Evolutionary conservation across 2,329 filamentous ascomycete genomes (phyloP), one percentile per base, ranked within the genome.

Genomic region (Pseudogymnoascus sp.): DNA sequence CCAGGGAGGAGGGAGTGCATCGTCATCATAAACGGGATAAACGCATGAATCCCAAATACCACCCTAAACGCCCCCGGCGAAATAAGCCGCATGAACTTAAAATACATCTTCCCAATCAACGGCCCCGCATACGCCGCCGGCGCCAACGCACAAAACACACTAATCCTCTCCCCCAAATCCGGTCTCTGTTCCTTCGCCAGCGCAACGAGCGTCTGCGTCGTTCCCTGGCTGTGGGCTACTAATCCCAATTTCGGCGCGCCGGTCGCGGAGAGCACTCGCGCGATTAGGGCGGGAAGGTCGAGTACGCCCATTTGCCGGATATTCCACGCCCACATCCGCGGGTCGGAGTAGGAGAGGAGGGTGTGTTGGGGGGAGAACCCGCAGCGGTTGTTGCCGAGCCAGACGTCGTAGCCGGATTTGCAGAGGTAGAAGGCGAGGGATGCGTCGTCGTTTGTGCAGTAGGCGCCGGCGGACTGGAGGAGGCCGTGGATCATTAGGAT

Each of bases 241-340:
- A 97, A 82, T 0, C 88, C 93, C 4, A 96, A 80, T 73, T 93
- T 95, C 14, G 84, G 79, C 70, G 96, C 96, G 0, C 89, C 87
- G 0, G 93, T 97, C 76, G 96, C 89, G 40, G 81, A 82, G 1
- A 96, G 80, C 1, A 97, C 90, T 5, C 90, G 86, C 0, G 88
- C 90, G 1, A 89, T 83, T 36, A 97, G 81, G 0, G 93, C 92
- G 0, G 93, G 83, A 2, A 97, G 81, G 72, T 97, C 93, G 72
- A 96, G 85, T 0, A 93, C 87, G 3, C 92, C 93, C 89, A 97
- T 96, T 71, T 96, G 91, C 0, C 90, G 85, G 63, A 97, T 96
- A 68, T 96, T 96, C 93, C 93, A 97, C 42, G 87, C 86, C 93
- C 93, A 97, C 90, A 97, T 96, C 31, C 92, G 84, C 1, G 93